Evolutionary conservation across 192 early-diverging fungal genomes (phyloP).

Genomic region (Coemansia sp.): DNA sequence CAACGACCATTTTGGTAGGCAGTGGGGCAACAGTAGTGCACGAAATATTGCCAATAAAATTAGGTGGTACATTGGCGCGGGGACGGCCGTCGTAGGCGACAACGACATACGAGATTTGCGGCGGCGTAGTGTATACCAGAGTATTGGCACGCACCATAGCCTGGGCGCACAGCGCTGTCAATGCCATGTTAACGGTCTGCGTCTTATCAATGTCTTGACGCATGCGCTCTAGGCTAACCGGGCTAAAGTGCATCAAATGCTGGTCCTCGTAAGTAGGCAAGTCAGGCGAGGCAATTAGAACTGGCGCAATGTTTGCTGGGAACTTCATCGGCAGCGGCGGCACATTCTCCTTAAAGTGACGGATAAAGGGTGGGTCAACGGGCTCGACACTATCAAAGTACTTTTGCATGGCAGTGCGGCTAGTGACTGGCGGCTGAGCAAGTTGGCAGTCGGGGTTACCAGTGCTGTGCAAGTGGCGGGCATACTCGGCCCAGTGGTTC

Average conservation of each 20-base stretch:
- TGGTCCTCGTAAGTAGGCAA: conserved; percentile 24
- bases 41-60: conserved; percentile 41
- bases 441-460: conserved; percentile 18
- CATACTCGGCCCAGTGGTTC: conserved; percentile 45
- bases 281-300: conserved; percentile 43
- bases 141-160: conserved; percentile 29
- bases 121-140: conserved; percentile 14
- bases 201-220: conserved; percentile 34
- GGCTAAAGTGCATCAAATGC: conserved; percentile 42
- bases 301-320: conserved; percentile 23
- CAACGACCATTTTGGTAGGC: background rate
- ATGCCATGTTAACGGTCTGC: conserved; percentile 23
- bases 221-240: conserved; percentile 29
- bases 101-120: conserved; percentile 31
- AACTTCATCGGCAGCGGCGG: conserved; percentile 10
- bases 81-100: conserved; percentile 41
- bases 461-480: conserved; percentile 20
- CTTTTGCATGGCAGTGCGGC: conserved; percentile 25
- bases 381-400: conserved; percentile 33
- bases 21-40: conserved; percentile 30
- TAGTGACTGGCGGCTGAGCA: conserved; percentile 16
- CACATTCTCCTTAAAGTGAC: conserved; percentile 29
- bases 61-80: conserved; percentile 25
- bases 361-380: conserved; percentile 25
- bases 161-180: conserved; percentile 32